Percentiles rank a stretch among this genome's conserved stretches.
Evolutionary conservation across 805 yeast species (phyloP).

Genomic region (Ogataea nonfermentans): DNA sequence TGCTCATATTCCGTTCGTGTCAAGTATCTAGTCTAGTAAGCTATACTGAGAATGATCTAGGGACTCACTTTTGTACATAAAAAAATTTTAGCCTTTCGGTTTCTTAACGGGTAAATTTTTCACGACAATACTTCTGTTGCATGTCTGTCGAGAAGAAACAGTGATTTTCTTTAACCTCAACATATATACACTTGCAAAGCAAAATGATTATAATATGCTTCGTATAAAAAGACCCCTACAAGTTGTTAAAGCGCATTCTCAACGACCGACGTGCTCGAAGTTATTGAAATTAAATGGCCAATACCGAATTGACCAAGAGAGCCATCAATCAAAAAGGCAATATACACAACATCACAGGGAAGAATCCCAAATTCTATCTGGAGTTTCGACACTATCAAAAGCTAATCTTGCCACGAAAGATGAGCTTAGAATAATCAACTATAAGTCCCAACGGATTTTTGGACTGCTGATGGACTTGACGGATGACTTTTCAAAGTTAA

Average conservation of each 20-base stretch:
- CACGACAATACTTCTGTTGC: no score
- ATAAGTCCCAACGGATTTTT: conserved; percentile 11
- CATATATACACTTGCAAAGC: neutral
- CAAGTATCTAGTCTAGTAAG: neutral
- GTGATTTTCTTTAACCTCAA: neutral
- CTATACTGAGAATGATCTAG: neutral
- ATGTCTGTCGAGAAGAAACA: neutral
- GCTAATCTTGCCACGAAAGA: conserved; percentile 2
- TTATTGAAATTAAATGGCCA: neutral
- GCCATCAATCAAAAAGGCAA: no score
- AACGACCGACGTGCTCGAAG: conserved; percentile 1
- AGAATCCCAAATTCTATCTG: no score
- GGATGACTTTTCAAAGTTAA: conserved; percentile 10
- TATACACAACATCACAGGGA: no score
- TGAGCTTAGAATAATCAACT: conserved; percentile 4
- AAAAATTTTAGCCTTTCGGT: no score
- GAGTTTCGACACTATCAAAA: neutral
- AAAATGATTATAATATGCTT: conserved; percentile 2
- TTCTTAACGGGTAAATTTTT: no score
- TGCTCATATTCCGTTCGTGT: conserved; percentile 40
- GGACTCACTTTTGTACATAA: no score
- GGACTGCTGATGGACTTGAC: conserved; percentile 12
- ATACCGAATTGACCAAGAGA: no score
- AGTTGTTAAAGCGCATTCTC: no score
- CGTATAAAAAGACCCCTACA: no score